Evolutionary conservation across 441 rosid genomes (phyloP), one percentile per base, ranked within the genome.

Genomic region (Eutrema salsugineum): DNA sequence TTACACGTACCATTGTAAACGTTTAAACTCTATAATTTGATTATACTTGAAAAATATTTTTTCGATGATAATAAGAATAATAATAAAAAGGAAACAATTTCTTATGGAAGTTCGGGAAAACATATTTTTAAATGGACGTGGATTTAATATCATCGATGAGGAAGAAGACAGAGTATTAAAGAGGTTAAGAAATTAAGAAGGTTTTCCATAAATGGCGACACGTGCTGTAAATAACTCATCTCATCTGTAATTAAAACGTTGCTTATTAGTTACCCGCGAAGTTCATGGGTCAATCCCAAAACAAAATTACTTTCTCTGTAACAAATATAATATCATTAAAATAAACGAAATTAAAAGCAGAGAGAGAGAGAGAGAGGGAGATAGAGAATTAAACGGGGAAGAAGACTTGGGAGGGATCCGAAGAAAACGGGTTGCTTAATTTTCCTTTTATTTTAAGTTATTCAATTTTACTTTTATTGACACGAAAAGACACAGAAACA

Each of bases 321-420:
- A 63, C 46, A 39, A 60, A n/a, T n/a, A n/a, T n/a, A n/a, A 49
- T 15, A 59, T 54, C 56, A 68, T 47, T 46, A 38, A 70, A 27
- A 17, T 10, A 42, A 39, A 59, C 5, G 14, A 22, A 27, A 11
- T 3, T 12, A 20, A 63, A 30, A 63, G 15, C 33, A 61, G 30
- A 27, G 9, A 49, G 5, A 43, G 39, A 61, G 50, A 70, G 1
- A 15, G 46, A 63, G 20, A 54, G 50, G 59, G 1, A 15, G 46
- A 63, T 16, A 54, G 80, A 72, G 70, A 75, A 66, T 70, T 40
- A 66, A 69, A 64, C 66, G 75, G 76, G 22, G 63, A 48, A 33
- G 60, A 72, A 44, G 73, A 77, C 63, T 71, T 49, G 22, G 39
- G 22, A 44, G 15, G 76, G 77, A 79, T 77, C 81, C 73, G 67